A percentile compares a stretch with the other conserved stretches of the same genome.
Conservation (phyloP, 164 flowering plant genomes). For the Euptelea pleiosperma region DNA sequence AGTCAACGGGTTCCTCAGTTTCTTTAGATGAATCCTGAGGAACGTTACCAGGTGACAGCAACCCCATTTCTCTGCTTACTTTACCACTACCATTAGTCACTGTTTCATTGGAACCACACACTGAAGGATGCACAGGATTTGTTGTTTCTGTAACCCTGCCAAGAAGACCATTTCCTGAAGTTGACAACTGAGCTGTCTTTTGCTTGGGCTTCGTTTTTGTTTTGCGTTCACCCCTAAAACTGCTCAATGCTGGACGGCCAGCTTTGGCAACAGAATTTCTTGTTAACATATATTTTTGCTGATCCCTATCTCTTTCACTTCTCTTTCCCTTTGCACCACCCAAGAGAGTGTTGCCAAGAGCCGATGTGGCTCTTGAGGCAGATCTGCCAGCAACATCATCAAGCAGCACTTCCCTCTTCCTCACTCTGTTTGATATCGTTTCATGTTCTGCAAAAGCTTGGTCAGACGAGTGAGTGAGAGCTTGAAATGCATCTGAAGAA, state of each 20-base stretch:
- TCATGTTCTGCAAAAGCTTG: constrained; percentile 51
- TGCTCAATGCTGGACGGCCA: constrained; percentile 40
- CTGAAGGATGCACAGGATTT: constrained; percentile 25
- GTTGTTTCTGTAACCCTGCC: constrained; percentile 29
- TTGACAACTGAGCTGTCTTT: constrained; percentile 55
- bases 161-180: constrained; percentile 44
- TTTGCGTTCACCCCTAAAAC: constrained; percentile 56
- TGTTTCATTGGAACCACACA: constrained; percentile 22
- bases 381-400: constrained; percentile 61
- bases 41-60: constrained; percentile 17
- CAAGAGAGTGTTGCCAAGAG: constrained; percentile 32
- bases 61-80: constrained; percentile 27
- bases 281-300: constrained; percentile 26
- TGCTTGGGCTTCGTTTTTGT: constrained; percentile 75
- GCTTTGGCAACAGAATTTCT: constrained; percentile 44
- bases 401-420: constrained; percentile 68
- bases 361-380: constrained; percentile 37
- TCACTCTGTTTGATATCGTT: constrained; percentile 48
- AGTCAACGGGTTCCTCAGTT: constrained; percentile 38
- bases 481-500: constrained; percentile 27
- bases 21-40: constrained; percentile 28
- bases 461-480: constrained; percentile 26
- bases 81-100: constrained; percentile 18
- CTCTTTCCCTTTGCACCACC: constrained; percentile 75
- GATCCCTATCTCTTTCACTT: constrained; percentile 68